Conservation (phyloP, 148 eudicot species). For the Chenopodium quinoa region DNA sequence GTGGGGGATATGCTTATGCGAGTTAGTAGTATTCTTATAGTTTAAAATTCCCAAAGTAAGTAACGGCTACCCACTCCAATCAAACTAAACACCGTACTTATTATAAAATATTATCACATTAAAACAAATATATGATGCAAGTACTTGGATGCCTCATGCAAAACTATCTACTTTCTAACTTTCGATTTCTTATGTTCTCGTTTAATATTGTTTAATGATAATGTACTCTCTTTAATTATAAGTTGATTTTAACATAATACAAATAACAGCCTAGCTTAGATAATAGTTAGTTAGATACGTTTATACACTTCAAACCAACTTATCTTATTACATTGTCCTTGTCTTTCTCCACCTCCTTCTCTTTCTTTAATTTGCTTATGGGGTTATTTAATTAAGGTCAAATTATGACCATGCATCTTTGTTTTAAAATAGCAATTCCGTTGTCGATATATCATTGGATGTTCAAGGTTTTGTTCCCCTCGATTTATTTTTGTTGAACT, state of each 20-base stretch:
- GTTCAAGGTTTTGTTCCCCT: too few species aligned
- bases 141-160: neutral
- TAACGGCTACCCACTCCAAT: slow-evolving; percentile 12
- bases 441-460: too few species aligned
- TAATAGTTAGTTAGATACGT: too few species aligned
- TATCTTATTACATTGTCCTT: neutral
- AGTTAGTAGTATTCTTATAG: neutral
- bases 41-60: neutral
- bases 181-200: neutral
- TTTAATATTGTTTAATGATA: neutral
- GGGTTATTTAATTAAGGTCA: neutral
- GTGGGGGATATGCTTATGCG: neutral
- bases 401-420: too few species aligned
- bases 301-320: neutral
- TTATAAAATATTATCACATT: neutral
- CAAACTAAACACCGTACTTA: too few species aligned
- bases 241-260: neutral
- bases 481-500: too few species aligned
- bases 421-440: too few species aligned
- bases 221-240: neutral
- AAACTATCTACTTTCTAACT: neutral
- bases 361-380: neutral
- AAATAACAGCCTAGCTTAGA: neutral
- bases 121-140: neutral
- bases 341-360: neutral